These are phyloP conservation scores for Torulaspora franciscae DNA, from an alignment of 805 yeast genomes.

Conservation along the genomic window DNA sequence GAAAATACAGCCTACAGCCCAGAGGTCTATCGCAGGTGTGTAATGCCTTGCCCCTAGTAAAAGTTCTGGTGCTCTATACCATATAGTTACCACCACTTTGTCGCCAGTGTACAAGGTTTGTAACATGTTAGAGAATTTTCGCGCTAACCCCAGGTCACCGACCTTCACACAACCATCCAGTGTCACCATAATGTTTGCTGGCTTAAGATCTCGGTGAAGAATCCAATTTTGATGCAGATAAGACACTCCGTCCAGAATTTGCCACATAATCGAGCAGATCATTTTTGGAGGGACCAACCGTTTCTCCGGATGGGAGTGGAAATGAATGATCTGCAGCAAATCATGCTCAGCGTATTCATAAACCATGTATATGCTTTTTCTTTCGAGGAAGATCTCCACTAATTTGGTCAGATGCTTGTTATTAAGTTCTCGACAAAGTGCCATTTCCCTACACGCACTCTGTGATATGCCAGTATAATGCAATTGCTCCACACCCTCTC, in stretches of 20 bases:
- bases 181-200: conserved; percentile 96
- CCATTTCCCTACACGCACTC: conserved; percentile 94
- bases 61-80: conserved; percentile 94
- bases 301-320: conserved; percentile 84
- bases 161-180: conserved; percentile 86
- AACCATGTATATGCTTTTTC: conserved; percentile 87
- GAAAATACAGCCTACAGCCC: conserved; percentile 95
- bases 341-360: conserved; percentile 97
- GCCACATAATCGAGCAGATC: conserved; percentile 85
- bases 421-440: conserved; percentile 79
- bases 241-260: conserved; percentile 84
- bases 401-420: conserved; percentile 77
- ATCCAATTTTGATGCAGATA: conserved; percentile 95
- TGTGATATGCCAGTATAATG: conserved; percentile 95
- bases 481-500: conserved; percentile 74
- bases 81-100: conserved; percentile 92
- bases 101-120: conserved; percentile 88
- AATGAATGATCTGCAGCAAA: conserved; percentile 86
- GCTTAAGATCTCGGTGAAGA: conserved; percentile 90
- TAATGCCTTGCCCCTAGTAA: conserved; percentile 88
- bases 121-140: conserved; percentile 79
- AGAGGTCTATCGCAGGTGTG: conserved; percentile 84
- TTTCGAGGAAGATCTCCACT: conserved; percentile 79
- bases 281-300: conserved; percentile 73
- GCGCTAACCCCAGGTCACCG: conserved; percentile 90